A percentile compares a stretch with the other conserved stretches of the same genome.
Evolutionary conservation across 2,329 filamentous ascomycete species (phyloP).

Genomic region (Cytospora schulzeri): DNA sequence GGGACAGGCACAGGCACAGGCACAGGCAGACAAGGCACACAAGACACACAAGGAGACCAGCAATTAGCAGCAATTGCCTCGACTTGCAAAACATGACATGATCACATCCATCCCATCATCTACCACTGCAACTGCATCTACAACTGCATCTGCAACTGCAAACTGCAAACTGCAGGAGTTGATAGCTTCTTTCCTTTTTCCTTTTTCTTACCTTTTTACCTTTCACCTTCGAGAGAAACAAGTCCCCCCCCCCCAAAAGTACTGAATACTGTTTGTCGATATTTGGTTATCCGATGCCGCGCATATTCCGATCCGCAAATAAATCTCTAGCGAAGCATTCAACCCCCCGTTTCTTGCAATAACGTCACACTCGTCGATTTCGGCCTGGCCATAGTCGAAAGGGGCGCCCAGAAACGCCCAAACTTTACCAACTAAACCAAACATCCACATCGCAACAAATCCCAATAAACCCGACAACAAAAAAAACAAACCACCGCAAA

Average conservation of each 20-base stretch:
- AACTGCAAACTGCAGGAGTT: too few relatives aligned
- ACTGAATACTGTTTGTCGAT: slow-evolving; percentile 22
- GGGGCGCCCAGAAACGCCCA: slow-evolving; percentile 16
- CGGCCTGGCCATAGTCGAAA: slow-evolving; percentile 21
- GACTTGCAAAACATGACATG: slow-evolving; percentile 11
- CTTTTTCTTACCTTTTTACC: background rate
- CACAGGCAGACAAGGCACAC: background rate
- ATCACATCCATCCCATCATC: slow-evolving; percentile 5
- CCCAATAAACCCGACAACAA: slow-evolving; percentile 16
- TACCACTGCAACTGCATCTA: background rate
- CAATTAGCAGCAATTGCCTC: background rate
- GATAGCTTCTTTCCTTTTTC: background rate
- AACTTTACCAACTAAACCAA: slow-evolving; percentile 15
- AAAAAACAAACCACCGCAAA: slow-evolving; percentile 13
- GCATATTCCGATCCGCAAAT: slow-evolving; percentile 22
- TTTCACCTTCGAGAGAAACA: background rate
- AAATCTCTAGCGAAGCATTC: slow-evolving; percentile 8
- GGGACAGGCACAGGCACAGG: background rate
- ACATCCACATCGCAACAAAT: slow-evolving; percentile 18
- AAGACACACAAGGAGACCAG: background rate
- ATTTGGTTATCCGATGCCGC: slow-evolving; percentile 18
- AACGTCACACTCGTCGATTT: slow-evolving; percentile 25
- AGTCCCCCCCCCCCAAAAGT: background rate
- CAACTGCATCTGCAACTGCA: slow-evolving; percentile 1
- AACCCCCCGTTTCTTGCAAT: slow-evolving; percentile 18